These are phyloP conservation scores for Senecio squalidus DNA, from an alignment of 140 eudicot genomes.

Conservation along the genomic window DNA sequence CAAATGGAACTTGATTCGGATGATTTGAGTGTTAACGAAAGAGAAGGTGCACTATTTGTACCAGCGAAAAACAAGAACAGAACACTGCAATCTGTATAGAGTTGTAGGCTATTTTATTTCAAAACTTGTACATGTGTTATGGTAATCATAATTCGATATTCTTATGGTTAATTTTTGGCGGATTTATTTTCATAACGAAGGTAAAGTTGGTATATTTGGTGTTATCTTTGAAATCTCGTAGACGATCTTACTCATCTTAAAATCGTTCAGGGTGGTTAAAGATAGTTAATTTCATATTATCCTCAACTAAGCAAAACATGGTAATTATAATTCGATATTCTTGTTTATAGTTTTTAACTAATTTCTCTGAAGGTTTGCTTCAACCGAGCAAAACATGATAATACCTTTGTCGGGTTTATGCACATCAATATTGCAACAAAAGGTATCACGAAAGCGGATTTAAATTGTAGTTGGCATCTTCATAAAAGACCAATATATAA, in stretches of 20 bases:
- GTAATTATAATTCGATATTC: no score
- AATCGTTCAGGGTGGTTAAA: neutral
- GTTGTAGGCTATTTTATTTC: neutral
- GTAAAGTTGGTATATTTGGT: no score
- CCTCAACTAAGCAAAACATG: no score
- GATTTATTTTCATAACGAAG: no score
- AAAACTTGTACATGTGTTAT: slow-evolving; percentile 15
- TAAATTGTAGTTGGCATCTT: slow-evolving; percentile 9
- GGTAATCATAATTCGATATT: neutral
- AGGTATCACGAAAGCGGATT: slow-evolving; percentile 1
- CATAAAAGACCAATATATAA: neutral
- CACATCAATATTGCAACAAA: slow-evolving; percentile 1
- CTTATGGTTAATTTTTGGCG: neutral
- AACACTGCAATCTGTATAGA: slow-evolving; percentile 43
- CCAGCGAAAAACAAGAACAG: slow-evolving; percentile 24
- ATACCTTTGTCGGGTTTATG: no score
- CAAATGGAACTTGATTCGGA: slow-evolving; percentile 40
- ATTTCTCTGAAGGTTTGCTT: no score
- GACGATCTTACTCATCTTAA: no score
- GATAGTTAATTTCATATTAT: neutral
- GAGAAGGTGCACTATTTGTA: slow-evolving; percentile 23
- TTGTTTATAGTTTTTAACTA: no score
- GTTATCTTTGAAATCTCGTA: no score
- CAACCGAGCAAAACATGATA: no score
- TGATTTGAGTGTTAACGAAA: slow-evolving; percentile 42